These are phyloP conservation scores for Aspergillus versicolor DNA, from an alignment of 2,329 filamentous ascomycete genomes.

Conservation along the genomic window DNA sequence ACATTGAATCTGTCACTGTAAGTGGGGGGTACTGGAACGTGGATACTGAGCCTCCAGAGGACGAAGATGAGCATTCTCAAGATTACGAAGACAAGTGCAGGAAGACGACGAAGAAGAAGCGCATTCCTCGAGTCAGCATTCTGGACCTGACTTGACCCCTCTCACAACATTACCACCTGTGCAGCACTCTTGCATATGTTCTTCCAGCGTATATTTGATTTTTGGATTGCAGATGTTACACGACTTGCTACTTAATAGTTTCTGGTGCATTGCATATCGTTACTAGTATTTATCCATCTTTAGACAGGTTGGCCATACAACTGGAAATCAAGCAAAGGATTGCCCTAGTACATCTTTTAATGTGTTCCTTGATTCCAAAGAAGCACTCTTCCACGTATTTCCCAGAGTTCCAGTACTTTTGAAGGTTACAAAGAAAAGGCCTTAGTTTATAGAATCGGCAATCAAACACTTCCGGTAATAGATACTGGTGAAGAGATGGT, in stretches of 20 bases:
- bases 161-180: neutral
- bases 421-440: too few relatives aligned
- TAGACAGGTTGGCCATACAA: neutral
- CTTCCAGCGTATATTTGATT: neutral
- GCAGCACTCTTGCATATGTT: neutral
- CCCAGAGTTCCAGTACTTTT: too few relatives aligned
- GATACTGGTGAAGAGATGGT: too few relatives aligned
- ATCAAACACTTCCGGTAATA: too few relatives aligned
- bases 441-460: too few relatives aligned
- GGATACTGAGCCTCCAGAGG: slow-evolving; percentile 6
- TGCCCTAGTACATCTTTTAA: neutral
- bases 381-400: too few relatives aligned
- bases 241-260: neutral
- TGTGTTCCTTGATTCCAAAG: neutral
- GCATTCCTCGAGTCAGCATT: slow-evolving; percentile 34
- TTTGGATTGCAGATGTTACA: neutral
- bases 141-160: slow-evolving; percentile 27
- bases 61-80: neutral
- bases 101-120: slow-evolving; percentile 25
- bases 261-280: neutral
- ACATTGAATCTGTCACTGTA: slow-evolving; percentile 16
- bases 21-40: slow-evolving; percentile 12
- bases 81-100: slow-evolving; percentile 1
- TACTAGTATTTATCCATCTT: neutral
- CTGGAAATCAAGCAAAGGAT: neutral